Conservation (phyloP, 2,329 filamentous ascomycete species). For the Trichoderma breve region DNA sequence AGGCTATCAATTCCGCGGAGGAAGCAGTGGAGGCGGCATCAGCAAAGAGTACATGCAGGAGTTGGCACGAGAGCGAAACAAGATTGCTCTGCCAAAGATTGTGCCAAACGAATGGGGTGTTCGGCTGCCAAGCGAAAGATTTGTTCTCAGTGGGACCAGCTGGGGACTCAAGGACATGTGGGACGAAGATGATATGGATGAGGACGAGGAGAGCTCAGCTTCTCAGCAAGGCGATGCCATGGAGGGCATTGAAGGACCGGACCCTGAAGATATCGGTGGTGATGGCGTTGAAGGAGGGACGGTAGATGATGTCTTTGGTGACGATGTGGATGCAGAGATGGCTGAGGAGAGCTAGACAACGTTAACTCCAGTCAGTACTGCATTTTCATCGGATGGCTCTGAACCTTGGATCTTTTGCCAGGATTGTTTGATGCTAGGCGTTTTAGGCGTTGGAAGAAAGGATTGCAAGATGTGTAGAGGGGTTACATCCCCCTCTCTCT, state of each 20-base stretch:
- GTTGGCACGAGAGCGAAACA: conserved; percentile 69
- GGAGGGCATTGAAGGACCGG: conserved; percentile 45
- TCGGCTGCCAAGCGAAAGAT: conserved; percentile 64
- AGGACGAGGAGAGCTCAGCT: conserved; percentile 40
- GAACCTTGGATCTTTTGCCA: not conserved
- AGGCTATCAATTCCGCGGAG: conserved; percentile 65
- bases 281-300: conserved; percentile 51
- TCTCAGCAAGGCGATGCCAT: conserved; percentile 46
- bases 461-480: not conserved
- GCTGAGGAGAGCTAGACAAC: conserved; percentile 38
- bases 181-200: conserved; percentile 48
- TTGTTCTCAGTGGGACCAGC: conserved; percentile 63
- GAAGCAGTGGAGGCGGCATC: conserved; percentile 51
- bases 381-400: not conserved
- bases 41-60: conserved; percentile 76
- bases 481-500: not conserved
- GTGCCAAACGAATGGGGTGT: conserved; percentile 66
- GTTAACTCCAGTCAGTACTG: not conserved
- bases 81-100: conserved; percentile 61
- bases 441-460: conserved; percentile 18
- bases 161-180: conserved; percentile 64
- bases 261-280: conserved; percentile 43
- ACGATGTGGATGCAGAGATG: conserved; percentile 57
- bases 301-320: conserved; percentile 55
- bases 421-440: conserved; percentile 4